Conservation (phyloP, 306 rosid species). For the Acmispon strigosus region DNA sequence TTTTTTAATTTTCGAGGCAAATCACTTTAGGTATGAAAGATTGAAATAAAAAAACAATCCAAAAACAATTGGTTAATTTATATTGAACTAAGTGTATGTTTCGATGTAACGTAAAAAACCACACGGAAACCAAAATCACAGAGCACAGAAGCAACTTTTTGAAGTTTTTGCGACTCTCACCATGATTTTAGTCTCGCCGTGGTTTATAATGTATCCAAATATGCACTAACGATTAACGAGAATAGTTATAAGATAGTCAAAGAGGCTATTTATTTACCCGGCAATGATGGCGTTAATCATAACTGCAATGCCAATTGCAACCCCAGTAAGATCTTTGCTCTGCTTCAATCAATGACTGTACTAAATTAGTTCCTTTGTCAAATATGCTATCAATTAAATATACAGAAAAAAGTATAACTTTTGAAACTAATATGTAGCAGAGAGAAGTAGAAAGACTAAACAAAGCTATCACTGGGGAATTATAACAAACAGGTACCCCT, state of each 20-base stretch:
- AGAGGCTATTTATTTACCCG: slow-evolving; percentile 21
- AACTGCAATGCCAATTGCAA: slow-evolving; percentile 43
- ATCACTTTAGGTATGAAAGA: no score
- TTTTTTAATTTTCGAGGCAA: no score
- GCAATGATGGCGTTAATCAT: slow-evolving; percentile 30
- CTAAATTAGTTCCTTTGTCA: slow-evolving; percentile 1
- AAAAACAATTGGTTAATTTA: no score
- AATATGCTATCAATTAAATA: not conserved
- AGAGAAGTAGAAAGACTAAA: not conserved
- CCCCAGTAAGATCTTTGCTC: slow-evolving; percentile 37
- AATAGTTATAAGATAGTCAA: not conserved
- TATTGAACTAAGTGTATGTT: no score
- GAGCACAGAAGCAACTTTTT: no score
- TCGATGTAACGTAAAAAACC: no score
- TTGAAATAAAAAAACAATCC: no score
- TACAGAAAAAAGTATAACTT: not conserved
- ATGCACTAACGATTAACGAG: no score
- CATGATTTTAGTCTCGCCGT: no score
- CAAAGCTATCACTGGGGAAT: not conserved
- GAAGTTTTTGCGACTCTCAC: no score
- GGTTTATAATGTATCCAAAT: no score
- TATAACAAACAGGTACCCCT: slow-evolving; percentile 20
- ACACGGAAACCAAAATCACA: no score
- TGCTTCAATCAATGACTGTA: slow-evolving; percentile 6
- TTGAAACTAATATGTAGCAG: not conserved